Evolutionary conservation across 2,329 filamentous ascomycete genomes (phyloP).

Genomic region (Beauveria australis): DNA sequence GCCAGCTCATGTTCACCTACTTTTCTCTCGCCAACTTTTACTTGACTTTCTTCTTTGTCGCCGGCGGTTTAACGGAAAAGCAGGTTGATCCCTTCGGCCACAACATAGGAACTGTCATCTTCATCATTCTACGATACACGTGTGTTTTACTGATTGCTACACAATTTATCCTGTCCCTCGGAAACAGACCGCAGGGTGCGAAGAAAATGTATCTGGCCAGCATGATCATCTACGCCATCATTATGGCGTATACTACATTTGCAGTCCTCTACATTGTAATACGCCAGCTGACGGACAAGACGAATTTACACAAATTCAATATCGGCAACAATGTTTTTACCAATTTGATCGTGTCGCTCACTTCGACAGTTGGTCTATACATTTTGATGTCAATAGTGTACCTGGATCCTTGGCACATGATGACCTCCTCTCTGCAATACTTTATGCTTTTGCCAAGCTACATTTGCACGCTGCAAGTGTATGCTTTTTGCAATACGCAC

Average conservation of each 20-base stretch:
- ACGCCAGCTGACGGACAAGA: constrained; percentile 57
- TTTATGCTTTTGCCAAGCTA: constrained; percentile 87
- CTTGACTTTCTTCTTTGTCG: constrained; percentile 96
- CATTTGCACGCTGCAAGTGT: constrained; percentile 95
- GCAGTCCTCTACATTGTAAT: constrained; percentile 83
- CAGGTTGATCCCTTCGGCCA: constrained; percentile 86
- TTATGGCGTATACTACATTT: constrained; percentile 95
- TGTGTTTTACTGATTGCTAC: constrained; percentile 83
- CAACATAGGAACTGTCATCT: constrained; percentile 75
- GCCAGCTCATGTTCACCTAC: constrained; percentile 90
- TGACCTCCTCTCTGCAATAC: constrained; percentile 86
- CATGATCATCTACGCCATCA: constrained; percentile 84
- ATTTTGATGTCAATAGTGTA: constrained; percentile 96
- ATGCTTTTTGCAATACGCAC: constrained; percentile 98
- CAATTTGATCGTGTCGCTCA: constrained; percentile 84
- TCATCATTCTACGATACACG: constrained; percentile 75
- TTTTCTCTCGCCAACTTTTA: constrained; percentile 99
- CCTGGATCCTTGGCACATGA: constrained; percentile 98
- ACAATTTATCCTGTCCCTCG: constrained; percentile 94
- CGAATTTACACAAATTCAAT: constrained; percentile 35
- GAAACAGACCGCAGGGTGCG: constrained; percentile 90
- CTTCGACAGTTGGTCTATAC: constrained; percentile 86
- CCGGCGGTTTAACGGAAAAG: constrained; percentile 75
- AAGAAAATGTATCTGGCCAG: constrained; percentile 81
- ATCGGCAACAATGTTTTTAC: constrained; percentile 88